A percentile compares a stretch with the other conserved stretches of the same genome.
Conservation (phyloP, 2,329 filamentous ascomycete species). For the Hortaea sp. region DNA sequence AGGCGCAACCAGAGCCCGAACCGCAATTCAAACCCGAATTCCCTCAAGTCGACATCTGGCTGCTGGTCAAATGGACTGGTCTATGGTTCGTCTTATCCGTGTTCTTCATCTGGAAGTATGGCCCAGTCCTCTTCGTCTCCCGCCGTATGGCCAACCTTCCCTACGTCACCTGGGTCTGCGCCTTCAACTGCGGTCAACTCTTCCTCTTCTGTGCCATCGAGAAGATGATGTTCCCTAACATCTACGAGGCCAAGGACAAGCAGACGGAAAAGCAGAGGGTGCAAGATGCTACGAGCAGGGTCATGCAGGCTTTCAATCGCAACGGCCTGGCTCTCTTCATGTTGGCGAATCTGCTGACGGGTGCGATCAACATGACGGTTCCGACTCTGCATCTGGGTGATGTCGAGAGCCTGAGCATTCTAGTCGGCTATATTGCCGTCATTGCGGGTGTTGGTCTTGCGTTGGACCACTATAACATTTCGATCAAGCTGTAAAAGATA, state of each 20-base stretch:
- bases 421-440: constrained; percentile 60
- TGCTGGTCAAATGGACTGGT: constrained; percentile 53
- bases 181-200: constrained; percentile 81
- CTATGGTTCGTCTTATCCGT: constrained; percentile 66
- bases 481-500: constrained; percentile 53
- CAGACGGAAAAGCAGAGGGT: constrained; percentile 54
- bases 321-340: constrained; percentile 83
- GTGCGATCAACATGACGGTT: constrained; percentile 76
- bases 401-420: constrained; percentile 57
- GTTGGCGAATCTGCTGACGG: constrained; percentile 79
- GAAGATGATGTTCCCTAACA: constrained; percentile 62
- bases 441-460: constrained; percentile 59
- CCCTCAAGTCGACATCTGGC: constrained; percentile 25
- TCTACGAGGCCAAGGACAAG: constrained; percentile 48
- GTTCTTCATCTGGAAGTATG: constrained; percentile 57
- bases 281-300: constrained; percentile 61
- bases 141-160: constrained; percentile 85
- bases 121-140: constrained; percentile 67
- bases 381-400: constrained; percentile 66
- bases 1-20: not conserved
- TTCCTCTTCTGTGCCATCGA: constrained; percentile 70
- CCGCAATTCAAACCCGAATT: constrained; percentile 15
- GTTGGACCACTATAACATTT: constrained; percentile 56
- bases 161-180: constrained; percentile 85
- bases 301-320: constrained; percentile 77